These are phyloP conservation scores for Jackrogersella minutella DNA, from an alignment of 495 filamentous ascomycete species.

Conservation along the genomic window DNA sequence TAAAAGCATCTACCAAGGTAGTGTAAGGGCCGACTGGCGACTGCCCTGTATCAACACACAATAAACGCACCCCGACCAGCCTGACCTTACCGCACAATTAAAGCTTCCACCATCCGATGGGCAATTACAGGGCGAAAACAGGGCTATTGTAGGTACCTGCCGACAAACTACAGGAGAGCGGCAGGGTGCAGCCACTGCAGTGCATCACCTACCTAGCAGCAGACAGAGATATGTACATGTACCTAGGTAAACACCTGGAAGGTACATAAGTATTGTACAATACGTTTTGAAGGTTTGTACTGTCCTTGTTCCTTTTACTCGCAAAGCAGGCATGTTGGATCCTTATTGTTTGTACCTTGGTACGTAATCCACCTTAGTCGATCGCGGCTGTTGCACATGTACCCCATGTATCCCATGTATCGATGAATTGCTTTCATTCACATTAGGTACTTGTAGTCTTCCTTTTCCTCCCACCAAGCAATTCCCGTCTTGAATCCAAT, in stretches of 20 bases:
- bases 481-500: constrained; percentile 30
- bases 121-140: constrained; percentile 5
- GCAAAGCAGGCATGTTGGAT: constrained; percentile 12
- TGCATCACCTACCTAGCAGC: too few species aligned
- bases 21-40: constrained; percentile 15
- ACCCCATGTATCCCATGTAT: not conserved
- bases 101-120: not conserved
- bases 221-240: too few species aligned
- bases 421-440: constrained; percentile 35
- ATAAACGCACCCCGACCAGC: constrained; percentile 1
- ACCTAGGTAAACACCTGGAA: too few species aligned
- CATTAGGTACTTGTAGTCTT: constrained; percentile 24
- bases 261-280: not conserved
- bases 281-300: too few species aligned
- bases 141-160: constrained; percentile 5
- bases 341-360: constrained; percentile 22
- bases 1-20: too few species aligned
- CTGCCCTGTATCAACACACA: not conserved
- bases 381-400: constrained; percentile 21
- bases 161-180: not conserved
- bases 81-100: not conserved
- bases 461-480: constrained; percentile 39
- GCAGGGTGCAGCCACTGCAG: not conserved
- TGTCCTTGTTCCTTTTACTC: constrained; percentile 18
- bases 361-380: constrained; percentile 30